These are phyloP conservation scores for Tremellales sp. DNA, from an alignment of 1,284 basidiomycete species.

Conservation along the genomic window DNA sequence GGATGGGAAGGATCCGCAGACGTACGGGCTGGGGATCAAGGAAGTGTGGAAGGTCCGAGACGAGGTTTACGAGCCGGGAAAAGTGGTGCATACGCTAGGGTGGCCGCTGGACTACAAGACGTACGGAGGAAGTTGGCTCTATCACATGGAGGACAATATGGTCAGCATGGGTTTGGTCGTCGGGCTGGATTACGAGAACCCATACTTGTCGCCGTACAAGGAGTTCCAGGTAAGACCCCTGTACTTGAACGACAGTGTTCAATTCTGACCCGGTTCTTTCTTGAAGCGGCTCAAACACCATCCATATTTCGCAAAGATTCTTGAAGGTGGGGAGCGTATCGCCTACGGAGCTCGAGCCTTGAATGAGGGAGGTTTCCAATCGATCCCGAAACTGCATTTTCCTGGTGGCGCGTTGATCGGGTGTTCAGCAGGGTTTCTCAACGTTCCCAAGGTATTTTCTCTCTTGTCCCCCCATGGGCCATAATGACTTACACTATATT, in stretches of 20 bases:
- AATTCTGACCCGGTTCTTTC: slow-evolving; percentile 2
- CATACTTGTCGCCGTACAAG: slow-evolving; percentile 85
- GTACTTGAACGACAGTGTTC: background rate
- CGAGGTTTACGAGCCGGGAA: slow-evolving; percentile 72
- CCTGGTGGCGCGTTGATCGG: slow-evolving; percentile 94
- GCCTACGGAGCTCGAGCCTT: slow-evolving; percentile 89
- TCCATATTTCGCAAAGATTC: slow-evolving; percentile 77
- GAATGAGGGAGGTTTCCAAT: slow-evolving; percentile 93
- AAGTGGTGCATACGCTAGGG: slow-evolving; percentile 89
- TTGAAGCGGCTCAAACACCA: slow-evolving; percentile 96
- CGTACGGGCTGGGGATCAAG: slow-evolving; percentile 94
- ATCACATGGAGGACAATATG: slow-evolving; percentile 92
- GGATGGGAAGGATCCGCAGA: slow-evolving; percentile 79
- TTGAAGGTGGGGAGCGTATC: slow-evolving; percentile 72
- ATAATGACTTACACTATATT: background rate
- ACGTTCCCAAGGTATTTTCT: slow-evolving; percentile 68
- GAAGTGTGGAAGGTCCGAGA: slow-evolving; percentile 92
- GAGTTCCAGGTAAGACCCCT: slow-evolving; percentile 75
- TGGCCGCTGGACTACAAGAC: slow-evolving; percentile 84
- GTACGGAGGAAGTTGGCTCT: slow-evolving; percentile 92
- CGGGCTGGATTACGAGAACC: slow-evolving; percentile 92
- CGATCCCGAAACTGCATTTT: slow-evolving; percentile 86
- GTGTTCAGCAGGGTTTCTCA: slow-evolving; percentile 93
- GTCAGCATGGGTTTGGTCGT: slow-evolving; percentile 90
- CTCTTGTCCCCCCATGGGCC: background rate